phyloP scores from a whole-genome alignment of 2,329 filamentous ascomycete genomes.

The Coniochaeta prunicola region DNA sequence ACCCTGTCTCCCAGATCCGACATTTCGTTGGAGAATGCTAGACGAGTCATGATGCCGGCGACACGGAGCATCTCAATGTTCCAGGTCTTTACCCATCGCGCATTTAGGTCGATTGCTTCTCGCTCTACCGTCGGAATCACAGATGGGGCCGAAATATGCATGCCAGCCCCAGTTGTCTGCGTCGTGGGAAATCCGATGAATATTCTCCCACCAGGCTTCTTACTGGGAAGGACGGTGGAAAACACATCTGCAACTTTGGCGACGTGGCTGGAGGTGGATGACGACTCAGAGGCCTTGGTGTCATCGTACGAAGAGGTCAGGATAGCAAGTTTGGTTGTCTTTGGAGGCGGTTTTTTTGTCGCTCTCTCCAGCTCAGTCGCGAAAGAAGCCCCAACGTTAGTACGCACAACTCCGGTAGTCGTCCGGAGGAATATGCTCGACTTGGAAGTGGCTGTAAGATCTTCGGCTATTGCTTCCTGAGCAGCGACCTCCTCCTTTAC shows the following conservation, averaged over 20 bases:
- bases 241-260: conserved; percentile 71
- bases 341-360: conserved; percentile 94
- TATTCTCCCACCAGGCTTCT: conserved; percentile 73
- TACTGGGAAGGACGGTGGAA: conserved; percentile 79
- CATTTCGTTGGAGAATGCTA: conserved; percentile 89
- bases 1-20: conserved; percentile 59
- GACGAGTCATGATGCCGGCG: conserved; percentile 80
- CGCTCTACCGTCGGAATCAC: conserved; percentile 96
- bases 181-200: conserved; percentile 98
- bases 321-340: conserved; percentile 76
- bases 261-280: conserved; percentile 33
- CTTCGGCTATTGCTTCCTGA: conserved; percentile 59
- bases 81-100: conserved; percentile 90
- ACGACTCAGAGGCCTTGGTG: conserved; percentile 56
- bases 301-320: conserved; percentile 89
- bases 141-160: conserved; percentile 92
- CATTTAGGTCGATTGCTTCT: conserved; percentile 94
- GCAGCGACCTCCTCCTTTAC: conserved; percentile 55
- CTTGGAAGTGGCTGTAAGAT: conserved; percentile 62
- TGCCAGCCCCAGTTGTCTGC: conserved; percentile 88
- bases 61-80: conserved; percentile 89
- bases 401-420: conserved; percentile 75
- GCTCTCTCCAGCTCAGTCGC: conserved; percentile 85
- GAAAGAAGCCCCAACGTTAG: conserved; percentile 65
- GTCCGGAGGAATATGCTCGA: conserved; percentile 85